Evolutionary conservation across 139 green algal genomes (phyloP), one percentile per base, ranked within the genome.

Genomic region (Volvox africanus): DNA sequence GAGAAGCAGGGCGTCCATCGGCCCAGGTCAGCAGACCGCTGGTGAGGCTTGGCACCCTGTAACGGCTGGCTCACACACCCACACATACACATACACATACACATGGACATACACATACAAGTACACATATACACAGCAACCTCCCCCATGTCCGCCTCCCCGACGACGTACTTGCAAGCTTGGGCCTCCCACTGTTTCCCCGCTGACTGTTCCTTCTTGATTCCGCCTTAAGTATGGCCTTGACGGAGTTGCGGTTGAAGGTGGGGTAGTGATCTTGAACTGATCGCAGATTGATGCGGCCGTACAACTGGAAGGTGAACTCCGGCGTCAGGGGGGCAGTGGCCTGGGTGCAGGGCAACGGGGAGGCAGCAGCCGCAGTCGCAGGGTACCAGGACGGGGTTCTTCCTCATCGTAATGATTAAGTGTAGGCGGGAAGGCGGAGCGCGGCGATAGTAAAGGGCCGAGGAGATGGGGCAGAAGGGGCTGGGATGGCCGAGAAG

Each of bases 211-310:
- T 89, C 32, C 85, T 69, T 19, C 85, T 44, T 20, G 20, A 36
- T 69, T 89, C 85, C 1, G 85, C 85, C 71, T 89, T 89, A 37
- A 89, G 69, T 6, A 89, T 89, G 37, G 85, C 85, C 71, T 89
- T 89, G 85, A 89, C 85, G 16, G 33, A 71, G 71, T 89, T 89
- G 85, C 85, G 85, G 85, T 89, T 89, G 85, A 89, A 89, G 85
- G 71, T 61, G 36, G 85, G 85, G 85, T 89, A 89, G 73, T 89
- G 69, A 28, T 89, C 85, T 73, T 89, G 85, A 32, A 89, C 85
- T 0, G 85, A 80, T 37, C 85, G 71, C 37, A 89, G 85, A 44
- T 89, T 89, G 69, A 89, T 89, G 71, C 85, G 85, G 33, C 65
- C 75, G 85, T 89, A 89, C 24, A 89, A 69, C 71, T 89, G 85